A percentile compares a stretch with the other conserved stretches of the same genome.
Evolutionary conservation across 495 filamentous ascomycete species (phyloP).

Genomic region (Gamarada debralockiae): DNA sequence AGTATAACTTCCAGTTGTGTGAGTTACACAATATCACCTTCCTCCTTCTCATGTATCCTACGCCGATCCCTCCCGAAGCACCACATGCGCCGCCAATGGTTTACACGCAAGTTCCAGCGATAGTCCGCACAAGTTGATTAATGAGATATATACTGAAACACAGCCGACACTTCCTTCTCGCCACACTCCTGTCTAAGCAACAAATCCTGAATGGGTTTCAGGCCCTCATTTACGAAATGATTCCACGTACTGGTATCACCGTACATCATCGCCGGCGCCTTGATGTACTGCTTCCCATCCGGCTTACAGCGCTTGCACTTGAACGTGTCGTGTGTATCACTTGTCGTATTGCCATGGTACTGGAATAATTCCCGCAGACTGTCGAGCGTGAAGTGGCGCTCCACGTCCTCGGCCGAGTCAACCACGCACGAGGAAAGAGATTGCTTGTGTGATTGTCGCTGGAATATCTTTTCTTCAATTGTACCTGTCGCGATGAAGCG

Average conservation of each 20-base stretch:
- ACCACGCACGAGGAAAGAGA: constrained; percentile 96
- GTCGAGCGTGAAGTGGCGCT: constrained; percentile 91
- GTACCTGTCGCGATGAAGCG: constrained; percentile 97
- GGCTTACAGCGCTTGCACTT: constrained; percentile 95
- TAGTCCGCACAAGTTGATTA: constrained; percentile 24
- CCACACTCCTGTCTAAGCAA: constrained; percentile 81
- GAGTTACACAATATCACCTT: constrained; percentile 1
- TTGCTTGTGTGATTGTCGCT: constrained; percentile 97
- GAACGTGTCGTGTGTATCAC: constrained; percentile 98
- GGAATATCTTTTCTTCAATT: constrained; percentile 99
- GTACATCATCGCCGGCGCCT: constrained; percentile 91
- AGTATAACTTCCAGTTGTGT: too few relatives aligned
- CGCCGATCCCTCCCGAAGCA: not conserved
- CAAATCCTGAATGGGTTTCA: constrained; percentile 85
- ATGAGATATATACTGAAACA: constrained; percentile 99
- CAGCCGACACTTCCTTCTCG: constrained; percentile 79
- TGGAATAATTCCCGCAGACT: constrained; percentile 89
- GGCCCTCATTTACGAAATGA: constrained; percentile 78
- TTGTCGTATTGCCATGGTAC: constrained; percentile 76
- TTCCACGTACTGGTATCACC: constrained; percentile 99
- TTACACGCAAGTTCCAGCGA: not conserved
- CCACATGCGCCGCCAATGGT: not conserved
- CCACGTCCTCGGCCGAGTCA: constrained; percentile 93
- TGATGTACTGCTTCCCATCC: constrained; percentile 80
- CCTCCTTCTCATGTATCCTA: too few relatives aligned